Evolutionary conservation across 306 rosid genomes (phyloP).

Genomic region (Gastrolobium bilobum): DNA sequence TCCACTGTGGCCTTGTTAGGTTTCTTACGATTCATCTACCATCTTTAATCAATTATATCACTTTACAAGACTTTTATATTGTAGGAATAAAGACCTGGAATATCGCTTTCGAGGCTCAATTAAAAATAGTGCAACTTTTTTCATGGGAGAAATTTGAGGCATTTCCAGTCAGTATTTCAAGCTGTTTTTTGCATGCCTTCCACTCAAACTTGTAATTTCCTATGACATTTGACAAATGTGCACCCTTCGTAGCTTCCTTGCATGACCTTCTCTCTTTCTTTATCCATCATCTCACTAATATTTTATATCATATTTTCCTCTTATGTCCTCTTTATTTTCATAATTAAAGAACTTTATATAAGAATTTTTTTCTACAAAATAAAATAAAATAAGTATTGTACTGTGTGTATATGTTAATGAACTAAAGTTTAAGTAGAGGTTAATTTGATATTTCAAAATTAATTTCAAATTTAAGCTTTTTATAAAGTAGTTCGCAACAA

Average conservation of each 20-base stretch:
- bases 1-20: background rate
- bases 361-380: too few relatives aligned
- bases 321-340: too few relatives aligned
- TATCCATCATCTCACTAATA: background rate
- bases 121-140: constrained; percentile 40
- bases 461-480: background rate
- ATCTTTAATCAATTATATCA: constrained; percentile 3
- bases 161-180: constrained; percentile 46
- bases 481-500: background rate
- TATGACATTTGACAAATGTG: constrained; percentile 50
- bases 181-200: constrained; percentile 37
- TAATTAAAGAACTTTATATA: too few relatives aligned
- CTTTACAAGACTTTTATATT: background rate
- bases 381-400: too few relatives aligned
- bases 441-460: background rate
- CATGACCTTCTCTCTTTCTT: constrained; percentile 1
- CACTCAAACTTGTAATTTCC: constrained; percentile 41
- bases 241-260: constrained; percentile 32
- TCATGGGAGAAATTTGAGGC: constrained; percentile 57
- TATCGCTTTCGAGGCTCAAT: constrained; percentile 51
- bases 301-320: background rate
- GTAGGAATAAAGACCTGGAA: constrained; percentile 39
- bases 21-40: constrained; percentile 18
- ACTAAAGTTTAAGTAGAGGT: background rate
- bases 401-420: background rate